Percentiles rank a stretch among this genome's conserved stretches.
Evolutionary conservation across 805 yeast genomes (phyloP).

Genomic region (Spathaspora sp.): DNA sequence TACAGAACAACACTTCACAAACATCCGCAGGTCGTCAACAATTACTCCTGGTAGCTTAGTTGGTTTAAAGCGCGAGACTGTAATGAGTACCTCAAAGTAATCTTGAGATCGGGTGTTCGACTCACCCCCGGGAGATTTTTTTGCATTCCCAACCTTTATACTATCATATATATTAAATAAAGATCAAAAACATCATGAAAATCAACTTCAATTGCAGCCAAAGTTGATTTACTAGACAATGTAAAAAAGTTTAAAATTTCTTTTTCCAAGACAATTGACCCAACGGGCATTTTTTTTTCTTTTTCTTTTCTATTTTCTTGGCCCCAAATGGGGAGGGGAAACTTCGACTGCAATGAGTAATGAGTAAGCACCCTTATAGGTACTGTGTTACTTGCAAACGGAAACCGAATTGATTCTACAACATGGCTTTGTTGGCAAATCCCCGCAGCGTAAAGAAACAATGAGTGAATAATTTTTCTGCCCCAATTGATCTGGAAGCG

Average conservation of each 20-base stretch:
- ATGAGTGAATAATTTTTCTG: too few relatives aligned
- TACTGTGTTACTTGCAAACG: too few relatives aligned
- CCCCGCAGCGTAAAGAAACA: background rate
- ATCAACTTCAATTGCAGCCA: background rate
- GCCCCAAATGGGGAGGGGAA: background rate
- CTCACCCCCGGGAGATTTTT: conserved; percentile 46
- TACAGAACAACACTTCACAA: too few relatives aligned
- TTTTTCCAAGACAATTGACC: background rate
- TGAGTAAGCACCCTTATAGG: too few relatives aligned
- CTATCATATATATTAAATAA: background rate
- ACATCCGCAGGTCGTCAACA: background rate
- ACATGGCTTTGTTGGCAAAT: background rate
- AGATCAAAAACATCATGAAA: background rate
- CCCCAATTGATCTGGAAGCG: background rate
- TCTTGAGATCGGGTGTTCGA: conserved; percentile 51
- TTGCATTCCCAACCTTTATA: conserved; percentile 4
- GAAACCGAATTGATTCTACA: too few relatives aligned
- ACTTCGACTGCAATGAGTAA: background rate
- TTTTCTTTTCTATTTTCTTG: background rate
- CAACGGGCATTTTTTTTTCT: background rate
- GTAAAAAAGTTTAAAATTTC: background rate
- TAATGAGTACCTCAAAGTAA: conserved; percentile 31
- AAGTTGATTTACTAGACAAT: background rate
- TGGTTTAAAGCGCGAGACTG: conserved; percentile 50
- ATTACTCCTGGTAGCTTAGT: conserved; percentile 44